phyloP scores from a whole-genome alignment of 1,284 basidiomycete species.

The Vanrija sp. region DNA sequence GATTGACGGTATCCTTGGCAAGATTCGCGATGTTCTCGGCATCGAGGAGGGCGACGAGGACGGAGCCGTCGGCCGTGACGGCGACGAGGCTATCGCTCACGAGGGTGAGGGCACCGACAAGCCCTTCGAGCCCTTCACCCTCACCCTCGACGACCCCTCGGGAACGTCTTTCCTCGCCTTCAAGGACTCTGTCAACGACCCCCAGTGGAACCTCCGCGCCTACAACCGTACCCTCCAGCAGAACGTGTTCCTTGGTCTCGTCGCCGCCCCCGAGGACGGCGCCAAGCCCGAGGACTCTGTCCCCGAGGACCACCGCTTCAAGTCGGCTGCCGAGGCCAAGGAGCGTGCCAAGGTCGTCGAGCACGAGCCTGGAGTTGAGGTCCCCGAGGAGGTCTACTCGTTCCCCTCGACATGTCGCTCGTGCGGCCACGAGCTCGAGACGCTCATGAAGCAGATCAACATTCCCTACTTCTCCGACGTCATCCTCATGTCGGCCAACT shows the following conservation, averaged over 20 bases:
- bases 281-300: conserved; percentile 29
- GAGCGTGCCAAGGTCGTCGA: conserved; percentile 19
- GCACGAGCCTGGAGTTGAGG: conserved; percentile 42
- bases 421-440: conserved; percentile 78
- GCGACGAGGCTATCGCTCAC: conserved; percentile 24
- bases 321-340: conserved; percentile 37
- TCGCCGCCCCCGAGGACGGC: conserved; percentile 39
- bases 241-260: conserved; percentile 74
- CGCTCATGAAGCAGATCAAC: conserved; percentile 91
- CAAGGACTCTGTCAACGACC: conserved; percentile 69
- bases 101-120: conserved; percentile 41
- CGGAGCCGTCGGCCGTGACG: conserved; percentile 34
- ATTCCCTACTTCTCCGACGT: conserved; percentile 99
- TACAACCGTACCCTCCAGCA: conserved; percentile 81
- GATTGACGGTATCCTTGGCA: conserved; percentile 71
- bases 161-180: conserved; percentile 96
- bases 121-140: conserved; percentile 71
- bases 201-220: conserved; percentile 87
- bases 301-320: conserved; percentile 52
- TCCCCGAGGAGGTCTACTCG: conserved; percentile 77
- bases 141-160: conserved; percentile 86
- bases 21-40: conserved; percentile 65
- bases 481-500: conserved; percentile 98
- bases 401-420: conserved; percentile 88
- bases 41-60: conserved; percentile 59